A percentile compares a stretch with the other conserved stretches of the same genome.
These are phyloP conservation scores for Apiospora pterosperma DNA, from an alignment of 2,329 filamentous ascomycete genomes.

Conservation along the genomic window DNA sequence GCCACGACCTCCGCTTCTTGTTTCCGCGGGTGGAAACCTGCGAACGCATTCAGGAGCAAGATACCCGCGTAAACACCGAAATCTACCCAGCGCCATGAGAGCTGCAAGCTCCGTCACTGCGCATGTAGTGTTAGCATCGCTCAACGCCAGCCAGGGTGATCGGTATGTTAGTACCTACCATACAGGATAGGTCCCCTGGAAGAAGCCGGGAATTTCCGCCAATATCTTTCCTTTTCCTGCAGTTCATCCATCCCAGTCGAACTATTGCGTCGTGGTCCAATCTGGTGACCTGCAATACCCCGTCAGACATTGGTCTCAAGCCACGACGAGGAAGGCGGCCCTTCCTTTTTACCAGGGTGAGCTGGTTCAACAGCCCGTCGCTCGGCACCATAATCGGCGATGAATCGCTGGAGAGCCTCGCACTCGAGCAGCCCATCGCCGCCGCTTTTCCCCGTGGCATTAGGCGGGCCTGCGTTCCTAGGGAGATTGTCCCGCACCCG, in stretches of 20 bases:
- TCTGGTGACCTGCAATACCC: conserved; percentile 52
- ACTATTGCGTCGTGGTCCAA: conserved; percentile 60
- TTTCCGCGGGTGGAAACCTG: conserved; percentile 81
- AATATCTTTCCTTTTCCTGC: conserved; percentile 71
- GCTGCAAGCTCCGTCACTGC: conserved; percentile 76
- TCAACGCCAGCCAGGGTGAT: conserved; percentile 20
- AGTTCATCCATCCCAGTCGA: conserved; percentile 66
- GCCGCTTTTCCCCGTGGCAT: neutral
- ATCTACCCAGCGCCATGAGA: conserved; percentile 70
- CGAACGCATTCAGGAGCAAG: conserved; percentile 69
- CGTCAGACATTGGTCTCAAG: conserved; percentile 61
- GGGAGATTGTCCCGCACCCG: neutral
- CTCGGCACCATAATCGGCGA: conserved; percentile 26
- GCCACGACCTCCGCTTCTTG: conserved; percentile 76
- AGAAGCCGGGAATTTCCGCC: conserved; percentile 67
- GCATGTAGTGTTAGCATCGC: conserved; percentile 5
- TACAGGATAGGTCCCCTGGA: conserved; percentile 69
- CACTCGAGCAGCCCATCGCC: conserved; percentile 25
- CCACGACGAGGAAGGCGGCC: conserved; percentile 58
- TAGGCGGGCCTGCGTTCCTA: neutral
- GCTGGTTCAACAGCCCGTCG: conserved; percentile 13
- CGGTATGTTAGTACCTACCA: conserved; percentile 47
- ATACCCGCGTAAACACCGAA: conserved; percentile 77
- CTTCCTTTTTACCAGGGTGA: conserved; percentile 23
- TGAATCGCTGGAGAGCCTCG: conserved; percentile 29